A percentile compares a stretch with the other conserved stretches of the same genome.
These are phyloP conservation scores for Corynascus novoguineensis DNA, from an alignment of 495 filamentous ascomycete genomes.

Conservation along the genomic window DNA sequence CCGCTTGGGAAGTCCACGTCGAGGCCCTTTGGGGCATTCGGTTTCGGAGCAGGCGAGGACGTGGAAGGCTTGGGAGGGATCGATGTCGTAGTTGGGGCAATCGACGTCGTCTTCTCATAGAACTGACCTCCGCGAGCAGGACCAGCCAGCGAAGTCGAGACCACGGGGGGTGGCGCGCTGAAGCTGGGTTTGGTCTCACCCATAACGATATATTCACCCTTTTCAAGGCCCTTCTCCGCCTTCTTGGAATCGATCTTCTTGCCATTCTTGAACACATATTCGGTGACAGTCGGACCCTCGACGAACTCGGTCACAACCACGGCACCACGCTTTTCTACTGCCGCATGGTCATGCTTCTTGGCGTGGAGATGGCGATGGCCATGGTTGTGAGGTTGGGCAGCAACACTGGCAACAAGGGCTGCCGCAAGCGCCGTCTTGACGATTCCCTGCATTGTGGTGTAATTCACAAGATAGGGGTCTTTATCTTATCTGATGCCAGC, in stretches of 20 bases:
- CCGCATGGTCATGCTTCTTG: conserved; percentile 32
- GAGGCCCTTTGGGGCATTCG: conserved; percentile 44
- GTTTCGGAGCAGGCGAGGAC: conserved; percentile 4
- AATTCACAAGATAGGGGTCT: neutral
- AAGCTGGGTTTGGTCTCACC: conserved; percentile 43
- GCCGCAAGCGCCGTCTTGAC: conserved; percentile 45
- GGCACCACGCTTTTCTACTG: conserved; percentile 41
- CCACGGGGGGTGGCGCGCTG: conserved; percentile 32
- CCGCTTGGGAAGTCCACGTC: conserved; percentile 73
- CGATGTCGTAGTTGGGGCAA: neutral
- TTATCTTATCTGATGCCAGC: neutral
- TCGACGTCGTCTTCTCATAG: conserved; percentile 27
- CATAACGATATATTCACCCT: conserved; percentile 49
- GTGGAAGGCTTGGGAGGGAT: conserved; percentile 12
- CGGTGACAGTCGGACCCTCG: conserved; percentile 50
- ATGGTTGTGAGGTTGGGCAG: conserved; percentile 47
- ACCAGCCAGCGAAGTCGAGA: conserved; percentile 22
- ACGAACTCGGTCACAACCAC: conserved; percentile 28
- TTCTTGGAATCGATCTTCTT: conserved; percentile 46
- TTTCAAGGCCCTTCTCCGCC: conserved; percentile 57
- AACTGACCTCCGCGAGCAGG: conserved; percentile 30
- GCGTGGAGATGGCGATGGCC: conserved; percentile 34
- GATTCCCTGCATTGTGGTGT: conserved; percentile 41
- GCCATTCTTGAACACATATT: conserved; percentile 54
- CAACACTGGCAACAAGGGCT: conserved; percentile 36